A percentile compares a stretch with the other conserved stretches of the same genome.
Conservation (phyloP, 1,284 basidiomycete genomes). For the Fomitopsis palustris region DNA sequence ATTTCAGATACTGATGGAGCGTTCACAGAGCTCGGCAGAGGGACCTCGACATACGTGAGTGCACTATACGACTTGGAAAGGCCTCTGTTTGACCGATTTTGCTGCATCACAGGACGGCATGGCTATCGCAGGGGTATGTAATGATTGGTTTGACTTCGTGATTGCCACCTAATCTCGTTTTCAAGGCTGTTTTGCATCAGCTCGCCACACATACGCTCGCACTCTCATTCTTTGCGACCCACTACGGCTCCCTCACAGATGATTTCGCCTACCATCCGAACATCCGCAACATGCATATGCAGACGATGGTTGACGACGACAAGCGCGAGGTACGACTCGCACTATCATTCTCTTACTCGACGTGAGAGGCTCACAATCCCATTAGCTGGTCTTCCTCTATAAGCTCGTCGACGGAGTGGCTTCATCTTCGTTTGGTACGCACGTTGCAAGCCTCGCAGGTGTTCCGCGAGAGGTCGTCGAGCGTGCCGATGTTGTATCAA, state of each 20-base stretch:
- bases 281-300: constrained; percentile 93
- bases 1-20: not conserved
- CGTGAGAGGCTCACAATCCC: not conserved
- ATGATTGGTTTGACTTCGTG: constrained; percentile 4
- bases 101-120: constrained; percentile 76
- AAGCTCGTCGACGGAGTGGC: constrained; percentile 89
- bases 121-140: constrained; percentile 83
- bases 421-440: constrained; percentile 89
- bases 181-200: constrained; percentile 87
- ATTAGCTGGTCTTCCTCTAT: constrained; percentile 86
- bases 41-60: constrained; percentile 80
- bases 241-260: constrained; percentile 85
- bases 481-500: constrained; percentile 84
- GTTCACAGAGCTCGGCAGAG: constrained; percentile 80
- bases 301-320: constrained; percentile 87
- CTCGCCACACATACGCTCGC: constrained; percentile 89
- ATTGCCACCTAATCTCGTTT: not conserved
- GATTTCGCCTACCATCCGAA: constrained; percentile 91
- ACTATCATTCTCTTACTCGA: not conserved
- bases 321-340: constrained; percentile 64
- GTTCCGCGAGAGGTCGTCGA: constrained; percentile 80
- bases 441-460: constrained; percentile 85
- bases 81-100: not conserved
- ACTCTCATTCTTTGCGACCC: constrained; percentile 83
- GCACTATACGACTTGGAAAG: not conserved